Evolutionary conservation across 2,329 filamentous ascomycete species (phyloP).

Genomic region (Penicillium sp.): DNA sequence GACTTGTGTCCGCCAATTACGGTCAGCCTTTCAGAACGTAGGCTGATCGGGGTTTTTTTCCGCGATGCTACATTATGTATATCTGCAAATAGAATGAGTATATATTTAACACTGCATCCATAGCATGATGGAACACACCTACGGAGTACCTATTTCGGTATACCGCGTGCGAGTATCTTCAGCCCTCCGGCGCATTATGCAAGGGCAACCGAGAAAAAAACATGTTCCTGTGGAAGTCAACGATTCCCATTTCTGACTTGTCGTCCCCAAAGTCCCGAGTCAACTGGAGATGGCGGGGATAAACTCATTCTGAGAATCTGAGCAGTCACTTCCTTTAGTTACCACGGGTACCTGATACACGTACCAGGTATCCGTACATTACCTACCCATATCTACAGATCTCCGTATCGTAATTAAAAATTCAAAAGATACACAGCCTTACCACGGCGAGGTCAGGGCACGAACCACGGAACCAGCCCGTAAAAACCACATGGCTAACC

Average conservation of each 20-base stretch:
- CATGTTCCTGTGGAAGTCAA: neutral
- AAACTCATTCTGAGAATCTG: no score
- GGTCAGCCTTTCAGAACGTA: neutral
- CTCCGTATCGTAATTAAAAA: no score
- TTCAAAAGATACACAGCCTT: no score
- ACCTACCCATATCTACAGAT: no score
- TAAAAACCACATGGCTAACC: neutral
- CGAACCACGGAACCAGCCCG: neutral
- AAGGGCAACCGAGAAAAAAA: slow-evolving; percentile 7
- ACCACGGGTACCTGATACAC: neutral
- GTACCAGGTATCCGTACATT: no score
- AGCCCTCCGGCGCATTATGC: slow-evolving; percentile 1
- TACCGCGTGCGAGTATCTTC: neutral
- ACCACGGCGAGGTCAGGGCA: no score
- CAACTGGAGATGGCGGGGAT: no score
- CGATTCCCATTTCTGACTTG: no score
- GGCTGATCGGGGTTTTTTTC: neutral
- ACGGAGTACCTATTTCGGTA: neutral
- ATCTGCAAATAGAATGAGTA: neutral
- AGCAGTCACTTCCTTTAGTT: neutral
- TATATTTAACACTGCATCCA: neutral
- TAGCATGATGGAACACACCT: neutral
- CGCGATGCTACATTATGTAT: neutral
- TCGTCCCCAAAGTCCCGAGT: no score
- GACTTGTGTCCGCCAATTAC: neutral